Evolutionary conservation across 1,284 basidiomycete genomes (phyloP).

Genomic region (Irpex sp.): DNA sequence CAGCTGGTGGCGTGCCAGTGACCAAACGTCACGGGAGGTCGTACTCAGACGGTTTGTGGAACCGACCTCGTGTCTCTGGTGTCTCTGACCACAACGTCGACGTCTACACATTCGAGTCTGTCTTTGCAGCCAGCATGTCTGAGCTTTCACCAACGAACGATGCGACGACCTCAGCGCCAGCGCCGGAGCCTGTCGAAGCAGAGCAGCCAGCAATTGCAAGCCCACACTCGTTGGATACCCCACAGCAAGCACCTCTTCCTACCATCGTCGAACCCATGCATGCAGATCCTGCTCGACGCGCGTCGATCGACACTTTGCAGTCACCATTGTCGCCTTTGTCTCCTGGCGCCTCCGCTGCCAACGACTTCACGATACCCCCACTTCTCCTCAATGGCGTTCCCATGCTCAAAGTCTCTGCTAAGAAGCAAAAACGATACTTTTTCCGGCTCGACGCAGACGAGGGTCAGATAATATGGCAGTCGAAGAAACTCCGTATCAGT

Average conservation of each 20-base stretch:
- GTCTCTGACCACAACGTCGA: conserved; percentile 2
- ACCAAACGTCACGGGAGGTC: conserved; percentile 13
- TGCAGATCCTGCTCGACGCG: no score
- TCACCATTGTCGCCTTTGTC: not conserved
- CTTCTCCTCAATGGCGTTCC: conserved; percentile 57
- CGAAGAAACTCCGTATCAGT: conserved; percentile 76
- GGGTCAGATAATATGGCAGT: conserved; percentile 83
- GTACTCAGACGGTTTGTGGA: conserved; percentile 13
- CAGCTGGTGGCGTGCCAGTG: not conserved
- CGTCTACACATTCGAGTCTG: not conserved
- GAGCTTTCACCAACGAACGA: not conserved
- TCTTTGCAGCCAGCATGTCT: not conserved
- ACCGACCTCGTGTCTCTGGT: conserved; percentile 5
- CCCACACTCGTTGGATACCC: not conserved
- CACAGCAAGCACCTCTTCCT: not conserved
- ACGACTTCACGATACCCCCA: conserved; percentile 45
- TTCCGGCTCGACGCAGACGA: conserved; percentile 79
- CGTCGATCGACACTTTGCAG: not conserved
- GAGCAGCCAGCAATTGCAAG: not conserved
- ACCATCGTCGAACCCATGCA: conserved; percentile 2
- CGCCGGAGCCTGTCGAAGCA: not conserved
- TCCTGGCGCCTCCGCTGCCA: conserved; percentile 18
- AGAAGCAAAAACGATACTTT: conserved; percentile 72
- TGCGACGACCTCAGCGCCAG: not conserved
- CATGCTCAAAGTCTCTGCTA: conserved; percentile 89